Conservation (phyloP, 305 asterid genomes). For the Ilex paraguariensis region DNA sequence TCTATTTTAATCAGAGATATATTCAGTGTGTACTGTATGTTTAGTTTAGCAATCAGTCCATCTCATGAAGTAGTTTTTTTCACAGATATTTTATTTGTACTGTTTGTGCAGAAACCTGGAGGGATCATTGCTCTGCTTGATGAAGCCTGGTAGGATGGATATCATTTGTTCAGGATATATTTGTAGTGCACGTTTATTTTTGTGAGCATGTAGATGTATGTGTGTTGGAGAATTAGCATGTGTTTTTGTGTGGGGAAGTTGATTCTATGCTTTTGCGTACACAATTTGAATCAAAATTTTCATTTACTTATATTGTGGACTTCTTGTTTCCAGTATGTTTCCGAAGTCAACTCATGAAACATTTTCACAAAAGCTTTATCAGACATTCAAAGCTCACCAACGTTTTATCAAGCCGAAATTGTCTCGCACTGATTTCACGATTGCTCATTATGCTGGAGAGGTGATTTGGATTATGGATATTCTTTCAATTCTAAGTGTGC, state of each 20-base stretch:
- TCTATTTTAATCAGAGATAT: too few relatives aligned
- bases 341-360: constrained; percentile 97
- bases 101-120: constrained; percentile 85
- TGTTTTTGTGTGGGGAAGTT: constrained; percentile 11
- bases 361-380: constrained; percentile 86
- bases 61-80: constrained; percentile 21
- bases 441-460: constrained; percentile 99
- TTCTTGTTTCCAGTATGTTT: constrained; percentile 73
- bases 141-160: constrained; percentile 75
- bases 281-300: constrained; percentile 13
- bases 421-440: constrained; percentile 83
- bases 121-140: constrained; percentile 95
- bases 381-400: constrained; percentile 77
- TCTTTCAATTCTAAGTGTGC: constrained; percentile 9
- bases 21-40: neutral
- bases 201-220: constrained; percentile 2
- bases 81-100: constrained; percentile 15
- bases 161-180: neutral
- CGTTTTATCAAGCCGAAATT: constrained; percentile 92
- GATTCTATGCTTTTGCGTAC: neutral
- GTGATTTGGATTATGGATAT: constrained; percentile 35
- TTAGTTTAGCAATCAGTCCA: too few relatives aligned
- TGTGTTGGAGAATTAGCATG: neutral
- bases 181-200: neutral
- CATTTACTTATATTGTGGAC: constrained; percentile 13